These are phyloP conservation scores for Fusarium nisikadoi DNA, from an alignment of 2,329 filamentous ascomycete genomes.

Conservation along the genomic window DNA sequence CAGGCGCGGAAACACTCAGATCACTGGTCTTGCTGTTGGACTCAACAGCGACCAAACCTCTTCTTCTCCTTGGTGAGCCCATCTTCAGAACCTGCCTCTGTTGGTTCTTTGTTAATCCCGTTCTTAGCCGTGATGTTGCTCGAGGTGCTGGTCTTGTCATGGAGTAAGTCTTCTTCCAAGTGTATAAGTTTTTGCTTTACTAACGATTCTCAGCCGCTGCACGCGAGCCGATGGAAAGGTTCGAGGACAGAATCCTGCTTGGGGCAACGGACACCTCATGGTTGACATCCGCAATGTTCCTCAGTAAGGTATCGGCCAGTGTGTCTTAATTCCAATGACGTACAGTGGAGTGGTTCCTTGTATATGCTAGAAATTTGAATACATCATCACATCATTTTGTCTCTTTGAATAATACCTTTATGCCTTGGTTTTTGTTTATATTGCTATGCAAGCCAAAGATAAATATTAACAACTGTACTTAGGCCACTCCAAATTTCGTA, in stretches of 20 bases:
- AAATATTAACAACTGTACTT: accelerated
- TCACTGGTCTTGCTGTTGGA: not conserved
- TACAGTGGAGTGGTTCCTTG: not conserved
- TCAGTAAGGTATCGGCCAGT: not conserved
- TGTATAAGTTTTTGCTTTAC: accelerated
- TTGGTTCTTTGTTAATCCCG: not conserved
- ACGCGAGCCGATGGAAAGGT: constrained; percentile 18
- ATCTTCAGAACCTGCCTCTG: not conserved
- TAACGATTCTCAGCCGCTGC: not conserved
- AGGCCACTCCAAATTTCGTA: accelerated
- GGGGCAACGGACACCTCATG: constrained; percentile 16
- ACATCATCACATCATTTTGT: not conserved
- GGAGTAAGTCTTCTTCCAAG: not conserved
- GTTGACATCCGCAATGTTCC: constrained; percentile 14
- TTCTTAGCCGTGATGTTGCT: constrained; percentile 14
- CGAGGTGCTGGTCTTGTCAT: constrained; percentile 16
- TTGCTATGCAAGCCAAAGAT: accelerated
- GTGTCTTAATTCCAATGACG: not conserved
- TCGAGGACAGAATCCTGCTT: constrained; percentile 16
- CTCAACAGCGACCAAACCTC: not conserved
- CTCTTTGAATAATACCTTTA: not conserved
- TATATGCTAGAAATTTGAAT: not conserved
- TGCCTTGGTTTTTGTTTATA: accelerated
- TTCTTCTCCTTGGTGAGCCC: constrained; percentile 10
- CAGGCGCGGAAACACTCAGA: constrained; percentile 23